A percentile compares a stretch with the other conserved stretches of the same genome.
These are phyloP conservation scores for Melaleuca quinquenervia DNA, from an alignment of 345 rosid genomes.

Conservation along the genomic window DNA sequence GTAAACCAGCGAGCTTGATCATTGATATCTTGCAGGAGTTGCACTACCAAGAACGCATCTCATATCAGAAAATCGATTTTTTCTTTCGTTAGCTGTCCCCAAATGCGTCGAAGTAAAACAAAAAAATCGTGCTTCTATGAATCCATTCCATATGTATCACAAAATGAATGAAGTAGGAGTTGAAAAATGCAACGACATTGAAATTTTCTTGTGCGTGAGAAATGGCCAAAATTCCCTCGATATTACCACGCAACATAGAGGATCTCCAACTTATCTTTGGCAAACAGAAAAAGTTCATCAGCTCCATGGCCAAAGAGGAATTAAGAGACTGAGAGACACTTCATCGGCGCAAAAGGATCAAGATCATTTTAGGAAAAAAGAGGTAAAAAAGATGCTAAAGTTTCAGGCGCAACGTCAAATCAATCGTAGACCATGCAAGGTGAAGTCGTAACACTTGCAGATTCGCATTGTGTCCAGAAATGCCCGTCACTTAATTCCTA, in stretches of 20 bases:
- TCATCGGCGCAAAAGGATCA: not conserved
- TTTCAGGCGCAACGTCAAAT: not conserved
- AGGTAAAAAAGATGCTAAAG: not conserved
- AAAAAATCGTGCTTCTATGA: not conserved
- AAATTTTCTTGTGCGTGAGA: not conserved
- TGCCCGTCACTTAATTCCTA: conserved; percentile 1
- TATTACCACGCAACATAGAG: not conserved
- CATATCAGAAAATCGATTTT: not conserved
- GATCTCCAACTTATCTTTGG: not conserved
- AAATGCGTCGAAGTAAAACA: not conserved
- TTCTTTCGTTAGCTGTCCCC: not conserved
- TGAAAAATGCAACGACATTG: not conserved
- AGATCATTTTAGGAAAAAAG: not conserved
- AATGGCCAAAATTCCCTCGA: not conserved
- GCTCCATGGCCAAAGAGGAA: not conserved
- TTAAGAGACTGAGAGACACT: too few species aligned
- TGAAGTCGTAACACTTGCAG: not conserved
- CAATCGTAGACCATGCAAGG: not conserved
- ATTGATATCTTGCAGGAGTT: not conserved
- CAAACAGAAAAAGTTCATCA: not conserved
- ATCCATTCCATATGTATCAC: not conserved
- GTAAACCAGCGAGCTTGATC: not conserved
- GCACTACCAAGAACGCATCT: not conserved
- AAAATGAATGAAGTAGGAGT: not conserved
- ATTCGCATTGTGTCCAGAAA: not conserved